phyloP scores from a whole-genome alignment of 345 rosid genomes.

The Combretum micranthum region DNA sequence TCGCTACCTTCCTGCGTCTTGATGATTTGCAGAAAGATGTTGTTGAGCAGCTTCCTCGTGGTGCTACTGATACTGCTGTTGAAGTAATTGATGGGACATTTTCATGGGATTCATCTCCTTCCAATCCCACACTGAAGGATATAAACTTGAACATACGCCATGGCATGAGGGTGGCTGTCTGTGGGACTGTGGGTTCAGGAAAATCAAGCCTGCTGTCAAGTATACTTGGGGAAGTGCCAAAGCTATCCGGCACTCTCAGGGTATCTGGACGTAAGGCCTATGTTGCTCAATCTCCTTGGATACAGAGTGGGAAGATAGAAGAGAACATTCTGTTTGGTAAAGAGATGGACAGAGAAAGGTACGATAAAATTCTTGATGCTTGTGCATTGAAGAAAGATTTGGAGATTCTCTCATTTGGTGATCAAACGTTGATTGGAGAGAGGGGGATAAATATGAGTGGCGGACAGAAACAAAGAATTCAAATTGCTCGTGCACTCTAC shows the following conservation, averaged over 20 bases:
- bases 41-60: conserved; percentile 16
- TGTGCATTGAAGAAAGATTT: conserved; percentile 29
- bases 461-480: too few species aligned
- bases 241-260: too few species aligned
- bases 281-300: conserved; percentile 31
- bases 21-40: conserved; percentile 23
- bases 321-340: conserved; percentile 41
- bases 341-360: conserved; percentile 17
- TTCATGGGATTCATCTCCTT: conserved; percentile 23
- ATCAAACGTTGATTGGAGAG: conserved; percentile 40
- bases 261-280: conserved; percentile 28
- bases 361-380: conserved; percentile 22
- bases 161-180: conserved; percentile 27
- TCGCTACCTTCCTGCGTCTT: conserved; percentile 21
- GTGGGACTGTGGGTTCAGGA: conserved; percentile 10
- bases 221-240: too few species aligned
- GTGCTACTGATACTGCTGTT: conserved; percentile 15
- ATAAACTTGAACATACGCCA: conserved; percentile 17
- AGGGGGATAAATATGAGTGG: conserved; percentile 36
- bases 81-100: conserved; percentile 24
- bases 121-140: conserved; percentile 15
- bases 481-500: neutral
- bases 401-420: conserved; percentile 33
- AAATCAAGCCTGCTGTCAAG: too few species aligned
- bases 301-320: conserved; percentile 26